Conservation (phyloP, 2,329 filamentous ascomycete genomes). For the Trichoderma breve region DNA sequence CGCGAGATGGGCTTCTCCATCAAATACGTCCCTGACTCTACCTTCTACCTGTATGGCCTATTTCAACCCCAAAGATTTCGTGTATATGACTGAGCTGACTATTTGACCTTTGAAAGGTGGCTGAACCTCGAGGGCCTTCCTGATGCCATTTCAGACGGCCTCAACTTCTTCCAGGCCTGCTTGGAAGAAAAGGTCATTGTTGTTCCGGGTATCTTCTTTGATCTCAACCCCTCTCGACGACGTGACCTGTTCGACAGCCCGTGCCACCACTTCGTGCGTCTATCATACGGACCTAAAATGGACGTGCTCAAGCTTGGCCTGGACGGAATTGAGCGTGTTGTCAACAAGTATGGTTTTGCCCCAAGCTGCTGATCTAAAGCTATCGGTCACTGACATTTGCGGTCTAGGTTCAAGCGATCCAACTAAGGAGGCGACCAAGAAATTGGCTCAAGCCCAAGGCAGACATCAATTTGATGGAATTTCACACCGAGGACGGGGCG, state of each 20-base stretch:
- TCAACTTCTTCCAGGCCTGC: constrained; percentile 96
- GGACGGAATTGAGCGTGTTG: constrained; percentile 79
- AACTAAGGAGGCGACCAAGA: neutral
- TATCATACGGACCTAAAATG: constrained; percentile 82
- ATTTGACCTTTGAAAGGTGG: constrained; percentile 38
- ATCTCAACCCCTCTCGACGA: constrained; percentile 85
- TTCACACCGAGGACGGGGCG: neutral
- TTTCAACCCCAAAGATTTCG: neutral
- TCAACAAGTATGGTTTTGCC: constrained; percentile 59
- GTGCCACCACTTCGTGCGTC: constrained; percentile 86
- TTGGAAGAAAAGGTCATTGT: constrained; percentile 93
- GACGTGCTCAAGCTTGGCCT: constrained; percentile 74
- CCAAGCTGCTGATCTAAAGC: neutral
- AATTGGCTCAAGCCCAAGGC: neutral
- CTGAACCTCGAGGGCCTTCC: constrained; percentile 67
- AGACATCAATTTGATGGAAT: neutral
- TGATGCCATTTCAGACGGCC: constrained; percentile 79
- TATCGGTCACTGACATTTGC: constrained; percentile 11
- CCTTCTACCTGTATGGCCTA: constrained; percentile 77
- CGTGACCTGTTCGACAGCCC: constrained; percentile 91
- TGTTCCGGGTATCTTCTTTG: constrained; percentile 96
- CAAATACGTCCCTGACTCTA: constrained; percentile 81
- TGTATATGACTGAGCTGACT: neutral
- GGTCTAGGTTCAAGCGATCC: constrained; percentile 25
- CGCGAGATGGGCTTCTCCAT: constrained; percentile 84